A percentile compares a stretch with the other conserved stretches of the same genome.
Evolutionary conservation across 352 stramenopile genomes (phyloP).

Genomic region (Paralagenidium karlingii): DNA sequence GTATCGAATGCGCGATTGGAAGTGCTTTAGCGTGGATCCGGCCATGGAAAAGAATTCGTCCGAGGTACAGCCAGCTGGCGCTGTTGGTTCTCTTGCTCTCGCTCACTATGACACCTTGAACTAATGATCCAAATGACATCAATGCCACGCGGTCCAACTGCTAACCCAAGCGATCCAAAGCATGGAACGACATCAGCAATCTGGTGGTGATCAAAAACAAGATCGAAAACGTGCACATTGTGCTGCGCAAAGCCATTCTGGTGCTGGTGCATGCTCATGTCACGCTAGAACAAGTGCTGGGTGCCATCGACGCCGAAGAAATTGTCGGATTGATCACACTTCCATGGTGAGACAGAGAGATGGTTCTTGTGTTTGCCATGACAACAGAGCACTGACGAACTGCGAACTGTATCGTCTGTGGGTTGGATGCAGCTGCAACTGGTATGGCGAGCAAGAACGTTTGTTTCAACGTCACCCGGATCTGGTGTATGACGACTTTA

Average conservation of each 20-base stretch:
- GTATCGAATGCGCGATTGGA: conserved; percentile 54
- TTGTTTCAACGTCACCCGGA: conserved; percentile 37
- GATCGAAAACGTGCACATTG: conserved; percentile 70
- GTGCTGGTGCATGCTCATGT: conserved; percentile 74
- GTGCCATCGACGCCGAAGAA: conserved; percentile 39
- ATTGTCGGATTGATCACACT: conserved; percentile 55
- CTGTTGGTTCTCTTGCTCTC: conserved; percentile 1
- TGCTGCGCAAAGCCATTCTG: conserved; percentile 35
- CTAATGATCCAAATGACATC: too few relatives aligned
- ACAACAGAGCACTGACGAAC: too few relatives aligned
- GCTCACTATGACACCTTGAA: too few relatives aligned
- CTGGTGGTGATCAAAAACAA: conserved; percentile 71
- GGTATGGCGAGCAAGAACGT: conserved; percentile 56
- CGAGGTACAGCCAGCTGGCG: too few relatives aligned
- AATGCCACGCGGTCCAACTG: too few relatives aligned
- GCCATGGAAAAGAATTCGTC: conserved; percentile 48
- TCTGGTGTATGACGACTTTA: conserved; percentile 76
- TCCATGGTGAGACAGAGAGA: too few relatives aligned
- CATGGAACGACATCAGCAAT: conserved; percentile 44
- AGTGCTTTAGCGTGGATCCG: conserved; percentile 66
- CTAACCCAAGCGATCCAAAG: conserved; percentile 18
- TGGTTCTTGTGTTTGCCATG: not conserved
- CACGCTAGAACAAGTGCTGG: conserved; percentile 55
- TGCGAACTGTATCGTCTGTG: not conserved
- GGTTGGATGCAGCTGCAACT: too few relatives aligned